These are phyloP conservation scores for Paramecium biaurelia DNA, from an alignment of 73 alveolate species.

Conservation along the genomic window DNA sequence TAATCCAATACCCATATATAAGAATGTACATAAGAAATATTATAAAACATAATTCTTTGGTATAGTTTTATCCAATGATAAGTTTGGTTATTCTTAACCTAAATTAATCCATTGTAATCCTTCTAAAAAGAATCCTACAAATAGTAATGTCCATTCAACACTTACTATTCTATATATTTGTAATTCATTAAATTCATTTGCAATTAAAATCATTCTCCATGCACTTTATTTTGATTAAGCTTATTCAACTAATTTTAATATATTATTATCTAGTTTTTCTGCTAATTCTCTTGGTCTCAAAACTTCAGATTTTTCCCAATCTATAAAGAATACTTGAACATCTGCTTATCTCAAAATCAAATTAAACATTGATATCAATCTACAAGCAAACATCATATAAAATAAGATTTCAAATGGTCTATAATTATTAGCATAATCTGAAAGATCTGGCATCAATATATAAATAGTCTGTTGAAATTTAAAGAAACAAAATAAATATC, in stretches of 20 bases:
- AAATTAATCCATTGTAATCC: slow-evolving; percentile 75
- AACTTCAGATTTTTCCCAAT: slow-evolving; percentile 91
- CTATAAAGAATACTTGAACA: slow-evolving; percentile 86
- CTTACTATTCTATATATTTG: slow-evolving; percentile 73
- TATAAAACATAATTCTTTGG: slow-evolving; percentile 76
- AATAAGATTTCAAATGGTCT: slow-evolving; percentile 80
- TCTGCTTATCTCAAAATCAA: slow-evolving; percentile 75
- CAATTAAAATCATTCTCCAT: slow-evolving; percentile 93
- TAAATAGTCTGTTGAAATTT: slow-evolving; percentile 83
- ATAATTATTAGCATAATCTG: slow-evolving; percentile 64
- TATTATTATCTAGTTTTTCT: slow-evolving; percentile 15
- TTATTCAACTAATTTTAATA: neutral
- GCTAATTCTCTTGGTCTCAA: slow-evolving; percentile 57
- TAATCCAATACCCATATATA: slow-evolving; percentile 77
- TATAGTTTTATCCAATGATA: neutral
- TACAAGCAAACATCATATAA: slow-evolving; percentile 72
- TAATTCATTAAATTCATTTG: slow-evolving; percentile 92
- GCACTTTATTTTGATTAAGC: slow-evolving; percentile 65
- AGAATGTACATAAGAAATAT: slow-evolving; percentile 79
- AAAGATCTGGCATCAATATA: slow-evolving; percentile 77
- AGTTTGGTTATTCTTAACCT: slow-evolving; percentile 69
- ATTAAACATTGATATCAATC: slow-evolving; percentile 71
- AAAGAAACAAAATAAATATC: slow-evolving; percentile 87
- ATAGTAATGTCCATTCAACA: slow-evolving; percentile 76
- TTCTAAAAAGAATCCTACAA: slow-evolving; percentile 65